Base-by-base conservation (phyloP, 352 stramenopile species). In the Globisporangium cystogenes region DNA sequence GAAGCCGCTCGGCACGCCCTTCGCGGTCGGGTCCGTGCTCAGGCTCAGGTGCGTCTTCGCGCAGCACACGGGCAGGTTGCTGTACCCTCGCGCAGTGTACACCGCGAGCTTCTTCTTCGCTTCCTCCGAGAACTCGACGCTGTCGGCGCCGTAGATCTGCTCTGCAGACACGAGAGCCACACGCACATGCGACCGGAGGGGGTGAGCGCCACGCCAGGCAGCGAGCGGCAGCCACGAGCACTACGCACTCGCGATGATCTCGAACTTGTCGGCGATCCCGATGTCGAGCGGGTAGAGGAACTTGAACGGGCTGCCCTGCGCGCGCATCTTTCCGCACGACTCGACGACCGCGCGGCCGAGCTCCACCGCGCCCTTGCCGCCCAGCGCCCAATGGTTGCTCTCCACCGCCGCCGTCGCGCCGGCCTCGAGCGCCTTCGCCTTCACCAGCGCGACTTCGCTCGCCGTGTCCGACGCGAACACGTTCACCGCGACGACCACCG, bases 1-100 rank as follows among this genome's bases (percentile, higher is more conserved):
- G 61, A 98, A 98, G 15, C 87, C 93, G 21, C 76, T 98, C 4
- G 97, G 97, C 7, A 97, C 92, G 41, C 96, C 96, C 68, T 99
- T 98, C 20, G 76, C 67, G 5, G 75, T 84, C 31, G 80, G 73
- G 71, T 99, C 96, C 20, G 89, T 98, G 68, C 87, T 98, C 61
- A 99, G 83, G 51, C 84, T 98, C 70, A 99, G 96, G 72, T 99
- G 97, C 10, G 97, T 99, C 75, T 99, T 99, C 29, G 97, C 97
- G 52, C 99, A 98, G 69, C 97, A 99, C 61, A 99, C 85, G 8
- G 91, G 92, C 27, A 96, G 62, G 36, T 72, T 68, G 35, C 66
- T 67, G 65, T 87, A 92, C 18, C 84, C 78, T 18, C 73, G 65
- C 41, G 71, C 61, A 20, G 76, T 76, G 70, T 99, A 99, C 41